Percentiles rank a stretch among this genome's conserved stretches.
Evolutionary conservation across 345 rosid genomes (phyloP).

Genomic region (Salix viminalis): DNA sequence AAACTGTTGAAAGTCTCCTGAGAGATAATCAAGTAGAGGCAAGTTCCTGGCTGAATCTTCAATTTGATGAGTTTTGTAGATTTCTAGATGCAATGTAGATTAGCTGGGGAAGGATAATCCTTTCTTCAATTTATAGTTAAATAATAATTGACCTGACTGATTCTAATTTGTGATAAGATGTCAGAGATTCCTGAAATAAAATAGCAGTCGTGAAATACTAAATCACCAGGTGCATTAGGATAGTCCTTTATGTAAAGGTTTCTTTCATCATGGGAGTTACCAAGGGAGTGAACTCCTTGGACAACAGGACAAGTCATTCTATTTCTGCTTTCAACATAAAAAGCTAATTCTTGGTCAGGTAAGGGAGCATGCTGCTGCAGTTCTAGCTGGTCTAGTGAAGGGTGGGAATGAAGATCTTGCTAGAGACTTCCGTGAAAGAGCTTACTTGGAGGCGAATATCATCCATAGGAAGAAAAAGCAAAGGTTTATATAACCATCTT

Average conservation of each 20-base stretch:
- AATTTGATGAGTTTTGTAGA: not conserved
- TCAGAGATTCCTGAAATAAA: not conserved
- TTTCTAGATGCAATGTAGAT: not conserved
- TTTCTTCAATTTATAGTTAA: not conserved
- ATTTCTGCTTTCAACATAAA: not conserved
- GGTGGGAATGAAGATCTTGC: slow-evolving; percentile 89
- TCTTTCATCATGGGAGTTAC: not conserved
- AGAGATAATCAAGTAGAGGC: slow-evolving; percentile 97
- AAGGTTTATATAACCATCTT: slow-evolving; percentile 35
- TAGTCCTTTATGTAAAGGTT: not conserved
- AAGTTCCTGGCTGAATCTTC: slow-evolving; percentile 28
- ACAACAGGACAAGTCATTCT: not conserved
- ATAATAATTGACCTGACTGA: not conserved
- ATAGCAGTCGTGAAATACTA: not conserved
- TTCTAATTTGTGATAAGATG: not conserved
- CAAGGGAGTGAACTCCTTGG: slow-evolving; percentile 1
- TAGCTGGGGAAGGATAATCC: not conserved
- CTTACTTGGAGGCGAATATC: slow-evolving; percentile 65
- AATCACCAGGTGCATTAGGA: not conserved
- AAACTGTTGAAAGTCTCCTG: slow-evolving; percentile 70
- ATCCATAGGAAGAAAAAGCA: slow-evolving; percentile 57
- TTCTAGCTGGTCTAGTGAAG: slow-evolving; percentile 92
- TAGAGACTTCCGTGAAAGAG: slow-evolving; percentile 72
- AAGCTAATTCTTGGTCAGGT: slow-evolving; percentile 45
- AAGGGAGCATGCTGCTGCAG: slow-evolving; percentile 97